Evolutionary conservation across 129 eudicot species (phyloP), one percentile per base, ranked within the genome.

Genomic region (Glebionis coronaria): DNA sequence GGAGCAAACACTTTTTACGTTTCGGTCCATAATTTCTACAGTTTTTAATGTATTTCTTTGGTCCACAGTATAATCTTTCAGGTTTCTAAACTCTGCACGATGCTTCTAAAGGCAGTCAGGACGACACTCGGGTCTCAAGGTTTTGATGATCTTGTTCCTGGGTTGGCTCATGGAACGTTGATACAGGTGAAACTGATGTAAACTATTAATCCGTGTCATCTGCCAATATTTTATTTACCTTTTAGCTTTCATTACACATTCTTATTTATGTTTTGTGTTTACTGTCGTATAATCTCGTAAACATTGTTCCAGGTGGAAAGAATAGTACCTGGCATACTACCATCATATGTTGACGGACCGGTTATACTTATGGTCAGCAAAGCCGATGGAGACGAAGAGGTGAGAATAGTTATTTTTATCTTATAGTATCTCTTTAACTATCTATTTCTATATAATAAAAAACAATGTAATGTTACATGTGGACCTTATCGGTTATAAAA

Each of bases 351-450:
- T 50, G 59, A 69, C 49, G 98, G 91, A 70, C 96, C 98, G 9
- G 81, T 88, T 44, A 80, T 92, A 80, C 96, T 92, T 65, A 78
- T 92, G 69, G 96, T 92, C 80, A 84, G 81, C 81, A 88, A 70
- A 82, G 98, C 96, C 21, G 91, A 88, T 67, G 98, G 98, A 74
- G 98, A 92, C 12, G 98, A 92, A 68, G 98, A 92, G 98, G 98
- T 91, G 59, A 57, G 54, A 28, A 55, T 23, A 21, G 2, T 27
- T 21, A 1, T 11, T 50, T 16, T 28, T 11, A 13, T 15, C 47
- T 60, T 60, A 55, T n/a, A n/a, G n/a, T 3, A n/a, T 12, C 4
- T 46, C n/a, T 46, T 10, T 46, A 3, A n/a, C n/a, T 49, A 49
- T 49, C 5, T 15, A 49, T n/a, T n/a, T 49, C 3, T 12, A 9